Conservation (phyloP, 176 grass and related monocot species). For the Oryza glaberrima region DNA sequence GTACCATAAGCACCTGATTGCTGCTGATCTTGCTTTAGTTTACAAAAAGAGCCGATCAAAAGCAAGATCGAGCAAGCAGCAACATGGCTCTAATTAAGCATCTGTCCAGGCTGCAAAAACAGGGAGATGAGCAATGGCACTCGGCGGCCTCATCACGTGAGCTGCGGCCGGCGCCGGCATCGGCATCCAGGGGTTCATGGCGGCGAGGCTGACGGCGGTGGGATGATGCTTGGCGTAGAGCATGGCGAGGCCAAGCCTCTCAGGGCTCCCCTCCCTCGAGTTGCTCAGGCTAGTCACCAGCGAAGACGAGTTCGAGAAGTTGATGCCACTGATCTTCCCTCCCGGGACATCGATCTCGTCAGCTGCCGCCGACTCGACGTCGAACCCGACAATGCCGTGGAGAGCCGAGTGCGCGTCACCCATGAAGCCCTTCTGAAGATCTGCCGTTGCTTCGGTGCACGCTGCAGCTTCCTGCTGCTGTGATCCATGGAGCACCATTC, state of each 20-base stretch:
- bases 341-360: constrained; percentile 35
- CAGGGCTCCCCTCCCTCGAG: constrained; percentile 80
- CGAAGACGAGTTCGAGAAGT: constrained; percentile 78
- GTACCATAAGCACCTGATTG: constrained; percentile 8
- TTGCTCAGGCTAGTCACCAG: constrained; percentile 69
- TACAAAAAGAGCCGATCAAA: not conserved
- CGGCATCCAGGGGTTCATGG: constrained; percentile 51
- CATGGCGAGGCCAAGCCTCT: constrained; percentile 50
- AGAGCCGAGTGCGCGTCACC: constrained; percentile 30
- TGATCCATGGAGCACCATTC: constrained; percentile 60
- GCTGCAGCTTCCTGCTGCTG: constrained; percentile 41
- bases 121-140: constrained; percentile 51
- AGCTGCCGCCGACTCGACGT: not conserved
- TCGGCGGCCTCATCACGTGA: constrained; percentile 30
- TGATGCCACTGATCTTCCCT: constrained; percentile 45
- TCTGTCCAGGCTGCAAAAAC: constrained; percentile 82
- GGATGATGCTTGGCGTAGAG: constrained; percentile 49
- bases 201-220: constrained; percentile 5
- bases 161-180: constrained; percentile 6
- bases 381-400: constrained; percentile 38
- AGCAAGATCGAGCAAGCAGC: constrained; percentile 19
- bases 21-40: constrained; percentile 24
- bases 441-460: constrained; percentile 26
- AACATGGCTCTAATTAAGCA: not conserved
- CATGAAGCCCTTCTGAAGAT: constrained; percentile 18